Percentiles rank a stretch among this genome's conserved stretches.
Conservation (phyloP, 2,329 filamentous ascomycete species). For the Boeremia exigua region DNA sequence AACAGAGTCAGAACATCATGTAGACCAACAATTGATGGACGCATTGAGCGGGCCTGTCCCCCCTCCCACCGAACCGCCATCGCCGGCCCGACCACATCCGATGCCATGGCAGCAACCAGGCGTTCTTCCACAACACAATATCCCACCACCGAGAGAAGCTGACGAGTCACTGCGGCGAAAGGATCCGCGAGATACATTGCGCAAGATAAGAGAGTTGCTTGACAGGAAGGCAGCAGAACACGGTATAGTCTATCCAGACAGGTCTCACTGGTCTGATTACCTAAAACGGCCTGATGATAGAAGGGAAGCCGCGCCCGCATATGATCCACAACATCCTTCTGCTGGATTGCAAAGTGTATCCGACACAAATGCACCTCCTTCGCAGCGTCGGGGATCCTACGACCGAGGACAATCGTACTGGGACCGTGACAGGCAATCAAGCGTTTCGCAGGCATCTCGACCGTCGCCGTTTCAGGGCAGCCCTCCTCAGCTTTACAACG, state of each 20-base stretch:
- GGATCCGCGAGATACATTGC: slow-evolving; percentile 33
- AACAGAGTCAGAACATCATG: slow-evolving; percentile 26
- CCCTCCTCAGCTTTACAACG: slow-evolving; percentile 32
- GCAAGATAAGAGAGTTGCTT: slow-evolving; percentile 35
- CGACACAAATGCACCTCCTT: slow-evolving; percentile 21
- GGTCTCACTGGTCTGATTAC: slow-evolving; percentile 19
- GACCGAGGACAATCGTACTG: slow-evolving; percentile 33
- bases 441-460: slow-evolving; percentile 36
- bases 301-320: slow-evolving; percentile 24
- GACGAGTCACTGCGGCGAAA: slow-evolving; percentile 34
- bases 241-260: slow-evolving; percentile 26
- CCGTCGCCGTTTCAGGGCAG: slow-evolving; percentile 34
- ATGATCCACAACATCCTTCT: slow-evolving; percentile 35
- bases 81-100: slow-evolving; percentile 23
- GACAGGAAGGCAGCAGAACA: slow-evolving; percentile 34
- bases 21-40: slow-evolving; percentile 32
- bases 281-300: slow-evolving; percentile 24
- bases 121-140: slow-evolving; percentile 14
- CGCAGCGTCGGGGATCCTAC: slow-evolving; percentile 32
- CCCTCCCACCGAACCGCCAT: slow-evolving; percentile 25
- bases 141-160: slow-evolving; percentile 23
- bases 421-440: slow-evolving; percentile 37
- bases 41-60: slow-evolving; percentile 22
- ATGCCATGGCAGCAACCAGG: slow-evolving; percentile 25
- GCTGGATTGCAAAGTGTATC: slow-evolving; percentile 31